phyloP scores from a whole-genome alignment of 148 eudicot genomes.

The Persicaria tinctoria region DNA sequence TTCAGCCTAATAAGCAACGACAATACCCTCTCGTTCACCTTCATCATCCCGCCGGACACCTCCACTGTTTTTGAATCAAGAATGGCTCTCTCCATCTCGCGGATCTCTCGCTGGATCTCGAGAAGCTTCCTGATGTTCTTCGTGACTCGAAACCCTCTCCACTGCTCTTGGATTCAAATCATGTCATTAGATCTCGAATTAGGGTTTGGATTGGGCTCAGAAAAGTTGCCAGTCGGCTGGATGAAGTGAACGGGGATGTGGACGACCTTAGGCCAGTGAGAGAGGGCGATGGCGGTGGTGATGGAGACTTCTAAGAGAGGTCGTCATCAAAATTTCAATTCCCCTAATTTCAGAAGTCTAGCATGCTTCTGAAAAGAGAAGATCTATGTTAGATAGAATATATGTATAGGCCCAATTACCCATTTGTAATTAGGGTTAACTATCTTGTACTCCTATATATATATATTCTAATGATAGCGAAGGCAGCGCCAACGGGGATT shows the following conservation, averaged over 20 bases:
- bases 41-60: slow-evolving; percentile 30
- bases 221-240: not conserved
- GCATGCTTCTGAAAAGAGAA: too few relatives aligned
- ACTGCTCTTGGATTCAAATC: slow-evolving; percentile 48
- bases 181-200: slow-evolving; percentile 17
- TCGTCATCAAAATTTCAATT: too few relatives aligned
- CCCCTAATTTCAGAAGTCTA: too few relatives aligned
- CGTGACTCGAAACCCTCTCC: slow-evolving; percentile 52
- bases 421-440: too few relatives aligned
- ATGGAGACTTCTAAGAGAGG: too few relatives aligned
- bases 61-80: slow-evolving; percentile 24
- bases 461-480: too few relatives aligned
- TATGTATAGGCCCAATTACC: too few relatives aligned
- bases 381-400: too few relatives aligned
- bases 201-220: not conserved
- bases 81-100: slow-evolving; percentile 33
- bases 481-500: too few relatives aligned
- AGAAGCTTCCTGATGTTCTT: slow-evolving; percentile 42
- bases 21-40: slow-evolving; percentile 55
- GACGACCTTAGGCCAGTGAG: not conserved
- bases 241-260: slow-evolving; percentile 3
- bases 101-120: slow-evolving; percentile 29
- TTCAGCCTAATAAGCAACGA: slow-evolving; percentile 52
- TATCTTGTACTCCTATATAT: too few relatives aligned
- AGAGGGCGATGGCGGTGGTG: not conserved